Evolutionary conservation across 2,329 filamentous ascomycete species (phyloP).

Genomic region (Diaporthe sp.): DNA sequence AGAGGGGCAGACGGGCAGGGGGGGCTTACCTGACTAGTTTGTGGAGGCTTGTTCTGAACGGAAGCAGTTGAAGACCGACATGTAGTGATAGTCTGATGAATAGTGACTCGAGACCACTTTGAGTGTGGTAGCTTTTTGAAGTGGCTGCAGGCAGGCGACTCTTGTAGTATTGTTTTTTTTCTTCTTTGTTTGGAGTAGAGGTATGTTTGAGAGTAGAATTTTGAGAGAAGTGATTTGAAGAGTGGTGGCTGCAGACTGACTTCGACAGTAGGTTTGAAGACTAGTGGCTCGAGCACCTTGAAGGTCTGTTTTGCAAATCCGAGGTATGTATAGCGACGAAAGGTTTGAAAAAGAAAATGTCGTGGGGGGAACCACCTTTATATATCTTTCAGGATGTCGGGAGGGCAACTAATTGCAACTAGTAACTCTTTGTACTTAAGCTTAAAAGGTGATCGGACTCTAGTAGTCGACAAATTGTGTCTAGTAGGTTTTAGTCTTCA

Average conservation of each 20-base stretch:
- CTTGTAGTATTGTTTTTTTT: not conserved
- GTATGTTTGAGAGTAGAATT: not conserved
- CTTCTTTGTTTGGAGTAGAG: no score
- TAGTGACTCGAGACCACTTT: not conserved
- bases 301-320: not conserved
- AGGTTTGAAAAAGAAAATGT: not conserved
- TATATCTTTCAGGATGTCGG: not conserved
- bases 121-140: not conserved
- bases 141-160: not conserved
- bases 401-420: not conserved
- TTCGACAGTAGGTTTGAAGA: not conserved
- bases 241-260: not conserved
- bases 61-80: no score
- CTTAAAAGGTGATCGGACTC: no score
- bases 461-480: no score
- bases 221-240: not conserved
- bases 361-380: not conserved
- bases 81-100: no score
- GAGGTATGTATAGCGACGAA: not conserved
- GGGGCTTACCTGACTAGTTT: no score
- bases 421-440: not conserved
- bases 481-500: no score
- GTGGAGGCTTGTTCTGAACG: no score
- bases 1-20: no score
- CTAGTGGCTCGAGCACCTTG: not conserved